Evolutionary conservation across 2,329 filamentous ascomycete genomes (phyloP).

Genomic region (Bisporella sp.): DNA sequence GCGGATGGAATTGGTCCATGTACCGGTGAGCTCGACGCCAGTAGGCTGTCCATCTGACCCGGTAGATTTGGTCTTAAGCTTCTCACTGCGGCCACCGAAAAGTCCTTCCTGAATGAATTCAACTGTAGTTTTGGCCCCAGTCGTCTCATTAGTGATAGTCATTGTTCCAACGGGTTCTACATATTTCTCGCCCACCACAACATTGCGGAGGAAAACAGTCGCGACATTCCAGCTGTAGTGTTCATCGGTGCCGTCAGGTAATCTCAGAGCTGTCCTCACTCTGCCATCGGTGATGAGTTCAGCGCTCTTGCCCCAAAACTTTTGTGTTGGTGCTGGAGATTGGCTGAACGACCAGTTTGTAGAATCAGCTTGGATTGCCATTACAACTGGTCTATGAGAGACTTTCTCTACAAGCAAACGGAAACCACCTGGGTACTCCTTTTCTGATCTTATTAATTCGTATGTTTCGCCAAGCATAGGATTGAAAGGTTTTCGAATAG

Average conservation of each 20-base stretch:
- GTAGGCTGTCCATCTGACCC: slow-evolving; percentile 58
- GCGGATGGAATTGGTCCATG: slow-evolving; percentile 73
- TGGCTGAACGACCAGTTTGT: slow-evolving; percentile 81
- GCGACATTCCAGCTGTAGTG: slow-evolving; percentile 83
- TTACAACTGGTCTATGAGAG: slow-evolving; percentile 80
- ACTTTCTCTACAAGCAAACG: slow-evolving; percentile 95
- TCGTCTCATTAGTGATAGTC: slow-evolving; percentile 77
- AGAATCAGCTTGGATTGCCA: slow-evolving; percentile 90
- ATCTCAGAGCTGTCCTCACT: slow-evolving; percentile 65
- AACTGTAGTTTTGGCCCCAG: slow-evolving; percentile 73
- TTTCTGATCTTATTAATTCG: slow-evolving; percentile 82
- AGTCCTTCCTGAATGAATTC: slow-evolving; percentile 94
- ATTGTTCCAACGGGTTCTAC: slow-evolving; percentile 90
- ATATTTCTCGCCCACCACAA: slow-evolving; percentile 97
- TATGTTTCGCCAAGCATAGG: slow-evolving; percentile 94
- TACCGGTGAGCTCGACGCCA: slow-evolving; percentile 65
- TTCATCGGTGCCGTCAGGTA: slow-evolving; percentile 63
- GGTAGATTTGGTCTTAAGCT: slow-evolving; percentile 71
- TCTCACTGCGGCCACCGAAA: slow-evolving; percentile 92
- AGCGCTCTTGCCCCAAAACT: slow-evolving; percentile 97
- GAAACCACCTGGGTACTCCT: slow-evolving; percentile 65
- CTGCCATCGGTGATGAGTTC: slow-evolving; percentile 92
- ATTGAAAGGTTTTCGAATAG: slow-evolving; percentile 94
- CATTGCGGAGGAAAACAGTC: slow-evolving; percentile 87
- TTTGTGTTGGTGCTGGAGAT: slow-evolving; percentile 81